Evolutionary conservation across 441 rosid species (phyloP).

Genomic region (Omphalea diandra): DNA sequence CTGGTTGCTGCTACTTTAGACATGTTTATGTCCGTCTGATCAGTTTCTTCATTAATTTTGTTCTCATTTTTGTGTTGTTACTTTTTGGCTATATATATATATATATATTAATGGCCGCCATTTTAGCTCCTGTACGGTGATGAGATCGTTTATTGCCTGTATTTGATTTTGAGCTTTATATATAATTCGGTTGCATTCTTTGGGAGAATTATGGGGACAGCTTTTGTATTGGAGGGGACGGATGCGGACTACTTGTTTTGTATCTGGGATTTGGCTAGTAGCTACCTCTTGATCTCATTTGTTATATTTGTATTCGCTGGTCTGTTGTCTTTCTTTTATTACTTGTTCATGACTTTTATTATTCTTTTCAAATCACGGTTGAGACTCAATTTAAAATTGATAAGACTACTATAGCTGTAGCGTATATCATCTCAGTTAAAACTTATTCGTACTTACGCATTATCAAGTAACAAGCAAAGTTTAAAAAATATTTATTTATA

Average conservation of each 20-base stretch:
- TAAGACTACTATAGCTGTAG: too few relatives aligned
- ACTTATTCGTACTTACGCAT: too few relatives aligned
- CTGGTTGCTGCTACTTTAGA: constrained; percentile 50
- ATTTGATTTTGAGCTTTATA: constrained; percentile 22
- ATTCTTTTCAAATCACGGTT: too few relatives aligned
- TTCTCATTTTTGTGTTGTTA: constrained; percentile 11
- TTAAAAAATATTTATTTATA: too few relatives aligned
- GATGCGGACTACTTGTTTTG: constrained; percentile 10
- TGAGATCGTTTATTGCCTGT: constrained; percentile 19
- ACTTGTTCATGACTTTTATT: background rate
- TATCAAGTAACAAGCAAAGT: too few relatives aligned
- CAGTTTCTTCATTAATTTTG: background rate
- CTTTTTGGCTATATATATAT: constrained; percentile 6
- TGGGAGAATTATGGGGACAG: constrained; percentile 33
- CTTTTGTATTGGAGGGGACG: constrained; percentile 18
- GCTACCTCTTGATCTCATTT: background rate
- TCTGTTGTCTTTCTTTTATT: background rate
- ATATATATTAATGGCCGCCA: constrained; percentile 10
- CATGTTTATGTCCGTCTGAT: background rate
- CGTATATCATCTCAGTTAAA: too few relatives aligned
- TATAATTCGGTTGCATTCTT: constrained; percentile 45
- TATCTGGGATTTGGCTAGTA: background rate
- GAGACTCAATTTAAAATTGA: too few relatives aligned
- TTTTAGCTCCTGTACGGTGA: constrained; percentile 25
- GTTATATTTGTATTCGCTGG: background rate